A percentile compares a stretch with the other conserved stretches of the same genome.
Evolutionary conservation across 352 stramenopile genomes (phyloP).

Genomic region (Phytophthora melonis): DNA sequence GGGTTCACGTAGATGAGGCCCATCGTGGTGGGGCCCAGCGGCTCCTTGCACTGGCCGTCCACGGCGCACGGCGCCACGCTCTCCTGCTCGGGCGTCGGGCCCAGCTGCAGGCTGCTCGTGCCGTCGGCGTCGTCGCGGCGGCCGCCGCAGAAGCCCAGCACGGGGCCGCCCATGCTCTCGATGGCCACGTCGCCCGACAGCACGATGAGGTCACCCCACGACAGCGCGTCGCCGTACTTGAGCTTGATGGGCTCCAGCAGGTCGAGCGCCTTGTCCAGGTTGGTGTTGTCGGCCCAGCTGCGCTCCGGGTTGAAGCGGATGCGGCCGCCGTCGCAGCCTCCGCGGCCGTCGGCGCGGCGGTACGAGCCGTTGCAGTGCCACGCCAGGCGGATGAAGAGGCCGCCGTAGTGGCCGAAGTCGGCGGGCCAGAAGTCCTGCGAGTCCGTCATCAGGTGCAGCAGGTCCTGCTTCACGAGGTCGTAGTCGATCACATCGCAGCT

Average conservation of each 20-base stretch:
- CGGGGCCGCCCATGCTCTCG: conserved; percentile 92
- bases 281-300: conserved; percentile 51
- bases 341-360: conserved; percentile 34
- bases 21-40: conserved; percentile 58
- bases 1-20: conserved; percentile 80
- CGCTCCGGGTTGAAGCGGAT: conserved; percentile 48
- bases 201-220: conserved; percentile 94
- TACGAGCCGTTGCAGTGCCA: conserved; percentile 64
- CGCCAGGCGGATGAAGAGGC: conserved; percentile 77
- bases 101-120: conserved; percentile 56
- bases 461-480: conserved; percentile 66
- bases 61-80: conserved; percentile 44
- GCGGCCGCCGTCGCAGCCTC: conserved; percentile 42
- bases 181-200: conserved; percentile 91
- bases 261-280: conserved; percentile 60
- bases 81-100: conserved; percentile 52
- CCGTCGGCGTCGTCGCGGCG: conserved; percentile 77
- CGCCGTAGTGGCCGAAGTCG: conserved; percentile 89
- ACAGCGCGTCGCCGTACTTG: conserved; percentile 68
- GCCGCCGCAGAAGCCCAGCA: conserved; percentile 88
- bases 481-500: conserved; percentile 44
- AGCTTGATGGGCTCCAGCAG: conserved; percentile 60
- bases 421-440: conserved; percentile 82
- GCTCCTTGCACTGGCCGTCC: conserved; percentile 53
- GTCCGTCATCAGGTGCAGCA: conserved; percentile 67